A percentile compares a stretch with the other conserved stretches of the same genome.
Evolutionary conservation across 208 protist genomes (phyloP).

Genomic region (Leishmania tarentolae): DNA sequence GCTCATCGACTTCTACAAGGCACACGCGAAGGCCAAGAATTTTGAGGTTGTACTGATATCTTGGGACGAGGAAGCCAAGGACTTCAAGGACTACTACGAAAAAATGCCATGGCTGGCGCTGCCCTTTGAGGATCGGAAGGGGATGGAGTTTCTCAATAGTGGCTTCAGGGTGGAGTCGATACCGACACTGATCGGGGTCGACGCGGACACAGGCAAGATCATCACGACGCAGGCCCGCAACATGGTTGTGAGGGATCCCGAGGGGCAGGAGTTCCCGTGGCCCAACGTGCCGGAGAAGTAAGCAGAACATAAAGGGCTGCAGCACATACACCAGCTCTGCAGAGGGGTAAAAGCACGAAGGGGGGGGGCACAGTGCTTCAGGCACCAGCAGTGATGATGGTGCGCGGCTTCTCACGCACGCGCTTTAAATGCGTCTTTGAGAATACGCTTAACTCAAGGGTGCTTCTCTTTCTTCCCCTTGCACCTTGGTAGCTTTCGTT

Average conservation of each 20-base stretch:
- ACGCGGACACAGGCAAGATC: slow-evolving; percentile 75
- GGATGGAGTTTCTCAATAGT: slow-evolving; percentile 50
- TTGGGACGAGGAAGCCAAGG: slow-evolving; percentile 81
- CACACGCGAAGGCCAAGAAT: slow-evolving; percentile 65
- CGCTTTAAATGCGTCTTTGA: neutral
- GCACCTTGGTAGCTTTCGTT: neutral
- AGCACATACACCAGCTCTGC: neutral
- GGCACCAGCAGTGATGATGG: neutral
- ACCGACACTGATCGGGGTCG: slow-evolving; percentile 74
- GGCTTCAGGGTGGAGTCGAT: slow-evolving; percentile 77
- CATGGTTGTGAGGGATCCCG: slow-evolving; percentile 64
- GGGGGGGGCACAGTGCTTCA: neutral
- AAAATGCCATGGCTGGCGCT: slow-evolving; percentile 88
- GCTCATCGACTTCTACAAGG: slow-evolving; percentile 86
- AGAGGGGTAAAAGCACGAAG: neutral
- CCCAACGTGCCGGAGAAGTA: slow-evolving; percentile 24
- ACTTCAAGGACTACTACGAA: slow-evolving; percentile 72
- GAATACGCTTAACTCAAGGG: neutral
- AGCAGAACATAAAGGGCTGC: neutral
- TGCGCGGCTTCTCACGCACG: neutral
- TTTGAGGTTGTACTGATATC: slow-evolving; percentile 88
- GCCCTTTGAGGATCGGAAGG: slow-evolving; percentile 54
- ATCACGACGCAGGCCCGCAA: slow-evolving; percentile 63
- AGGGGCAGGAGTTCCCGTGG: slow-evolving; percentile 79
- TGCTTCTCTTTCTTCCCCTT: too few relatives aligned